Base-by-base conservation (phyloP, 208 protist species). In the Acanthamoeba comandoni region DNA sequence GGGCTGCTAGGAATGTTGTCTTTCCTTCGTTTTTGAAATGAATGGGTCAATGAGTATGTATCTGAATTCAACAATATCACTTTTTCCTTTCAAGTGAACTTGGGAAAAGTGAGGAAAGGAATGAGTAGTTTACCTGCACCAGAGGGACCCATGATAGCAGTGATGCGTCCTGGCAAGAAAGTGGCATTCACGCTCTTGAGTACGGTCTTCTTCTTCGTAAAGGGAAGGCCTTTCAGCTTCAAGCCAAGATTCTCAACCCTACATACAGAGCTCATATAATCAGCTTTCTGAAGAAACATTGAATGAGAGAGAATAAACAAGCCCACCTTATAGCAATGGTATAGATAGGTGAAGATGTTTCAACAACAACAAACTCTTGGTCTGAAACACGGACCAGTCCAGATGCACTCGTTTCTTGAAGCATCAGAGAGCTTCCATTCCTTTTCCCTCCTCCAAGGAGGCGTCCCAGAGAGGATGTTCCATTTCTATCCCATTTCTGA, bases 61-160 rank as follows among this genome's bases (percentile, higher is more conserved):
- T n/a, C n/a, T n/a, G n/a, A n/a, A n/a, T n/a, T n/a, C n/a, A n/a
- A n/a, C n/a, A n/a, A n/a, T n/a, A n/a, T n/a, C n/a, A n/a, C n/a
- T n/a, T n/a, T n/a, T n/a, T n/a, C n/a, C n/a, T n/a, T n/a, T n/a
- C n/a, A n/a, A n/a, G n/a, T 62, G 55, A 62, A n/a, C 55, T 62
- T 62, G n/a, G 17, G 55, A n/a, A 62, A 62, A 15, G 15, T 62
- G 55, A n/a, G n/a, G 55, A 62, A 57, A 22, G 48, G 77, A 3
- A 86, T 51, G 22, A 67, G 39, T 11, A 57, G 67, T 57, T 86
- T 86, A 35, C 77, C 77, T 29, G 77, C 77, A 22, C 77, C 77
- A 13, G 77, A 86, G 1, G 77, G 77, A 8, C 77, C 77, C 77
- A 86, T 86, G 53, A 86, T 67, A 57, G 77, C 77, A 9, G 57